Percentiles rank a stretch among this genome's conserved stretches.
Evolutionary conservation across 306 rosid species (phyloP).

Genomic region (Mimosa bimucronata): DNA sequence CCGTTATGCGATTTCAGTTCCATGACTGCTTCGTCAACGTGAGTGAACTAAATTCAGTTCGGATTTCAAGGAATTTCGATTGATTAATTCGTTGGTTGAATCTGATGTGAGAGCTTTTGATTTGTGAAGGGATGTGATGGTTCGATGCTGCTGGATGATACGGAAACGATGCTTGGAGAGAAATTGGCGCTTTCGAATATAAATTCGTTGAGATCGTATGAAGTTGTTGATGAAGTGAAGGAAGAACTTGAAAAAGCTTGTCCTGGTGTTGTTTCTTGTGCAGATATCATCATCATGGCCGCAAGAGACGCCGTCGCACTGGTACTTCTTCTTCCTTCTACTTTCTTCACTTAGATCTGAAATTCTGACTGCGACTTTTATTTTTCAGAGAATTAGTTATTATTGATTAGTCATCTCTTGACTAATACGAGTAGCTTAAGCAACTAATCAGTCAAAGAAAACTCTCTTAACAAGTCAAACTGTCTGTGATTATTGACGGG

Average conservation of each 20-base stretch:
- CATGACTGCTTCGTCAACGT: slow-evolving; percentile 91
- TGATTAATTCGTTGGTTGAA: background rate
- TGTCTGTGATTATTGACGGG: background rate
- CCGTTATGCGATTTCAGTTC: slow-evolving; percentile 89
- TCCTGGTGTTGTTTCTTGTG: slow-evolving; percentile 87
- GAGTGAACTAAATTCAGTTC: background rate
- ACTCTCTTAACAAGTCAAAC: background rate
- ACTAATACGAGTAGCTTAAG: background rate
- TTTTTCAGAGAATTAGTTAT: background rate
- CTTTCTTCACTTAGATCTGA: background rate
- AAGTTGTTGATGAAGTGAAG: slow-evolving; percentile 76
- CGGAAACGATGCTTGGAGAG: slow-evolving; percentile 80
- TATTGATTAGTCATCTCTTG: background rate
- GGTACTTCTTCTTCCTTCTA: slow-evolving; percentile 33
- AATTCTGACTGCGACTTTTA: background rate
- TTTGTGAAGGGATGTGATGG: slow-evolving; percentile 80
- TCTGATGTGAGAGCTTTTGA: background rate
- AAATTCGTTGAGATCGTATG: slow-evolving; percentile 79
- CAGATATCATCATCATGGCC: slow-evolving; percentile 86
- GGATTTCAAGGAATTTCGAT: background rate
- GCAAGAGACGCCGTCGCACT: slow-evolving; percentile 85
- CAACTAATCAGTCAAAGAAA: background rate
- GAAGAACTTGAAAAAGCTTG: slow-evolving; percentile 65
- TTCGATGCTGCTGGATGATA: slow-evolving; percentile 88
- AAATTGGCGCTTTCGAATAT: slow-evolving; percentile 77